Base-by-base conservation (phyloP, 192 early-diverging fungal species). In the Coemansia furcata region DNA sequence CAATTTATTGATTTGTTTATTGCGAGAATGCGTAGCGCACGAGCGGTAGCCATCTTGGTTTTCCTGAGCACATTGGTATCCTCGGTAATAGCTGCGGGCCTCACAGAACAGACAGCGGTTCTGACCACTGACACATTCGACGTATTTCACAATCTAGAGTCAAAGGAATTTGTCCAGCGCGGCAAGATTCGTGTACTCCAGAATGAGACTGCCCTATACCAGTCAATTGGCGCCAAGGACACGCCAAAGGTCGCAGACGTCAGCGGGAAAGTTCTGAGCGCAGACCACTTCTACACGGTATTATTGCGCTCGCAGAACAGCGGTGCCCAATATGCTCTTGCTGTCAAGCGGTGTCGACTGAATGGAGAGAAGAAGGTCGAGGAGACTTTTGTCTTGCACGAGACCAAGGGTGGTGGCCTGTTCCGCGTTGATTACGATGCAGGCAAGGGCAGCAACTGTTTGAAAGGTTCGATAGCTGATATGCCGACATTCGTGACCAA, bases 391-490 rank as follows among this genome's bases (percentile, higher is more conserved):
- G 71, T 81, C 4, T 46, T 76, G 36, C 71, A 81, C 58, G 55
- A 60, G 49, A 50, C 29, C 21, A 63, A 66, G 5, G 44, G 49
- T 26, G 73, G 71, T 37, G 29, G n/a, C 17, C 54, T 76, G 37
- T 67, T 81, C 62, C 78, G 62, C 29, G 46, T 81, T 19, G 73
- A 81, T 42, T 81, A 81, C 33, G 67, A 66, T 36, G 78, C 72
- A 7, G 78, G 73, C 3, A 67, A n/a, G 40, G 47, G 54, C 33
- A 61, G 60, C 14, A 76, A 80, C 62, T 76, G 78, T 57, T 38
- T 54, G 7, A 33, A 30, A 21, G 10, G 26, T 3, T 2, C 42
- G 15, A 7, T 44, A 17, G 14, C 39, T 0, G 49, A 59, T 9
- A 26, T 35, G 19, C 68, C 73, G 1, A 37, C 33, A 37, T 65